These are phyloP conservation scores for Spinacia oleracea DNA, from an alignment of 179 eudicot genomes.

Conservation along the genomic window DNA sequence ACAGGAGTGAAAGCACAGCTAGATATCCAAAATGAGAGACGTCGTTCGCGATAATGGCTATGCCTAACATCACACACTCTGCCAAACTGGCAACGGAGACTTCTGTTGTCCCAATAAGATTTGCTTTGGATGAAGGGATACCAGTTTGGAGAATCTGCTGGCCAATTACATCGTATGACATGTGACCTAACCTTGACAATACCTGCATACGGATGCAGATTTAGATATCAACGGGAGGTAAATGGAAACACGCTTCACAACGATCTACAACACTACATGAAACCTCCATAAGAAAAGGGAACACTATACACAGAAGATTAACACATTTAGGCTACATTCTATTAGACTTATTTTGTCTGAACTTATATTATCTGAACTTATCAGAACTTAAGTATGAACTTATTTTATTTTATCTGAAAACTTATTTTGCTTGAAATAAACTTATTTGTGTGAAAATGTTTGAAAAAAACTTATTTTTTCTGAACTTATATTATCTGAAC, in stretches of 20 bases:
- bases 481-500: no score
- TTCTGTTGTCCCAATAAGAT: constrained; percentile 88
- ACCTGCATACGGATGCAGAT: constrained; percentile 42
- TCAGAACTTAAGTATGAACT: no score
- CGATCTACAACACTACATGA: not conserved
- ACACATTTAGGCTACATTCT: no score
- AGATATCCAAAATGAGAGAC: constrained; percentile 78
- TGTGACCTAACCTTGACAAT: constrained; percentile 86
- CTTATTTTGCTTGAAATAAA: no score
- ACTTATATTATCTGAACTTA: no score
- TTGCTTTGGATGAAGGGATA: constrained; percentile 88
- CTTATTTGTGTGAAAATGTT: no score
- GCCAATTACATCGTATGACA: constrained; percentile 89
- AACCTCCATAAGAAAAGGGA: constrained; percentile 10
- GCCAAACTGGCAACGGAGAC: constrained; percentile 88
- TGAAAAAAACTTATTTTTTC: no score
- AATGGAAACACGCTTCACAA: not conserved
- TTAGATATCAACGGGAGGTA: not conserved
- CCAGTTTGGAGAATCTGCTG: constrained; percentile 96
- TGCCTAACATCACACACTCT: constrained; percentile 81
- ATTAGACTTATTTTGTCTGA: no score
- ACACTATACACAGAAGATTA: not conserved
- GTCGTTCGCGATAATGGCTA: constrained; percentile 84
- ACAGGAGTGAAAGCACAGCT: constrained; percentile 70
- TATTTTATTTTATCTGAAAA: no score